These are phyloP conservation scores for Aspergillus brunneoviolaceus DNA, from an alignment of 2,329 filamentous ascomycete species.

Conservation along the genomic window DNA sequence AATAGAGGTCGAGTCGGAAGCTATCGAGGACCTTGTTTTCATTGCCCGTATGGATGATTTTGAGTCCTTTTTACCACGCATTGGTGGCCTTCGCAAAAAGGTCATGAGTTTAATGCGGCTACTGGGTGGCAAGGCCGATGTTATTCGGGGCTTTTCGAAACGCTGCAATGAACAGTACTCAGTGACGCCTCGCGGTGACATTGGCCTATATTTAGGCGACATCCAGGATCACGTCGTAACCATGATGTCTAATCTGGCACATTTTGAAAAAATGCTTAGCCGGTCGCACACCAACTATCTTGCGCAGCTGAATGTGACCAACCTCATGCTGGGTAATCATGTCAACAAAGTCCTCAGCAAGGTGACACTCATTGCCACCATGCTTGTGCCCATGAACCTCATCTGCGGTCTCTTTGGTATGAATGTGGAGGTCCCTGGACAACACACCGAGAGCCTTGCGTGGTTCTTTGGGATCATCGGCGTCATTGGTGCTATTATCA, in stretches of 20 bases:
- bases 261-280: slow-evolving; percentile 97
- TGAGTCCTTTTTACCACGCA: slow-evolving; percentile 78
- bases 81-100: slow-evolving; percentile 89
- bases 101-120: slow-evolving; percentile 92
- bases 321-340: slow-evolving; percentile 80
- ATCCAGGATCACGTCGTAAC: slow-evolving; percentile 99
- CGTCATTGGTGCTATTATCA: slow-evolving; percentile 44
- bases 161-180: slow-evolving; percentile 97
- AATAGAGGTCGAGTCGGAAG: slow-evolving; percentile 84
- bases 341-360: slow-evolving; percentile 90
- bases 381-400: slow-evolving; percentile 93
- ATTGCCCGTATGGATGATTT: slow-evolving; percentile 88
- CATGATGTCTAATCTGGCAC: slow-evolving; percentile 93
- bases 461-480: slow-evolving; percentile 54
- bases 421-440: slow-evolving; percentile 51
- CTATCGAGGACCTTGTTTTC: slow-evolving; percentile 94
- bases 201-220: slow-evolving; percentile 92
- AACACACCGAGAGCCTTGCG: slow-evolving; percentile 31
- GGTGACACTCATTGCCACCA: slow-evolving; percentile 89
- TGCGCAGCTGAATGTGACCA: slow-evolving; percentile 89
- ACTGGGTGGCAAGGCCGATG: slow-evolving; percentile 95
- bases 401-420: slow-evolving; percentile 65
- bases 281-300: slow-evolving; percentile 95
- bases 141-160: slow-evolving; percentile 96
- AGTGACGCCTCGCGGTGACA: slow-evolving; percentile 92